Conservation (phyloP, 2,329 filamentous ascomycete genomes). For the Chrysoporthe deuterocubensis region DNA sequence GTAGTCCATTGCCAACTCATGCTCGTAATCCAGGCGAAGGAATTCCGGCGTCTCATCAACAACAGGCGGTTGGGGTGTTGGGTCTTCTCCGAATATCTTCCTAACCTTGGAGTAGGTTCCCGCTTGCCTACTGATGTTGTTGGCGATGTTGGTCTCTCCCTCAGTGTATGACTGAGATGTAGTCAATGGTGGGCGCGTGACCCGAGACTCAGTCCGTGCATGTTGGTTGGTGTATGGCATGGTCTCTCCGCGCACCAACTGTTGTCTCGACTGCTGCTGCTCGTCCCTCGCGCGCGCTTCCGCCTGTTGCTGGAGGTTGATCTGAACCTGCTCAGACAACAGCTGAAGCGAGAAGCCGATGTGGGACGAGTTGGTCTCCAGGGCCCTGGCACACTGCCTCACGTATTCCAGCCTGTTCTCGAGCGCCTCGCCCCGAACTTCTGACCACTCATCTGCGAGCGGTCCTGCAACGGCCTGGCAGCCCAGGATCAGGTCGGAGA, state of each 20-base stretch:
- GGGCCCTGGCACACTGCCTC: constrained; percentile 73
- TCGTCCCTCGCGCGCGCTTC: constrained; percentile 52
- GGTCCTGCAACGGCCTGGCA: constrained; percentile 93
- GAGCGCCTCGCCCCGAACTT: constrained; percentile 85
- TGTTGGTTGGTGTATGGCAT: constrained; percentile 60
- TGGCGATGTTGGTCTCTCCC: constrained; percentile 54
- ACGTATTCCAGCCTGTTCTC: constrained; percentile 86
- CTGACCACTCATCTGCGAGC: constrained; percentile 92
- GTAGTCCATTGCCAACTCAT: constrained; percentile 85
- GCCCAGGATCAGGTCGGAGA: constrained; percentile 83
- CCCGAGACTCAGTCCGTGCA: constrained; percentile 61
- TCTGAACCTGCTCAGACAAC: constrained; percentile 78
- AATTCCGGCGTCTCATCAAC: constrained; percentile 83
- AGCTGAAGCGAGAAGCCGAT: constrained; percentile 87
- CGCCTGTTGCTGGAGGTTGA: constrained; percentile 54
- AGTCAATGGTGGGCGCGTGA: constrained; percentile 51
- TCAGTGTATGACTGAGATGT: constrained; percentile 69
- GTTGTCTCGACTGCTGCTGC: constrained; percentile 50
- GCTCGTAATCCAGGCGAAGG: constrained; percentile 83
- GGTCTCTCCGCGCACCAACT: constrained; percentile 60
- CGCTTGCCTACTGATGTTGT: constrained; percentile 61
- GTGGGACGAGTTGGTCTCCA: constrained; percentile 86
- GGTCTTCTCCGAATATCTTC: constrained; percentile 69
- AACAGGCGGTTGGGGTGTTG: constrained; percentile 51
- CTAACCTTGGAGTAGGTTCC: constrained; percentile 60